Evolutionary conservation across 148 eudicot species (phyloP).

Genomic region (Polygonum maritimum): DNA sequence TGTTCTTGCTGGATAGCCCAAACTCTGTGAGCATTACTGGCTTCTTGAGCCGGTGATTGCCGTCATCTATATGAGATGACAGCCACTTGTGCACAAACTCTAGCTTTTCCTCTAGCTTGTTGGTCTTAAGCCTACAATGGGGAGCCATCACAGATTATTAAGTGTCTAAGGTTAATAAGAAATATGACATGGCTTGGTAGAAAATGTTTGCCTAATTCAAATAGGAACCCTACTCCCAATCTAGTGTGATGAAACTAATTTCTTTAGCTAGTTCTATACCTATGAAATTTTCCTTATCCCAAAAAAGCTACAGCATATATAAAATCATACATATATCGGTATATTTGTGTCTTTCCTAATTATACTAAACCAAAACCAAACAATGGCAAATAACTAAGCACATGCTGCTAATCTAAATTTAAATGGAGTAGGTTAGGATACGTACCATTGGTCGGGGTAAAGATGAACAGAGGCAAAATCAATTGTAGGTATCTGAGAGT

Average conservation of each 20-base stretch:
- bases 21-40: conserved; percentile 85
- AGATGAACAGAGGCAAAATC: conserved; percentile 95
- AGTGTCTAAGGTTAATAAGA: not conserved
- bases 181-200: too few relatives aligned
- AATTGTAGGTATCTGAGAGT: conserved; percentile 62
- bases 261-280: too few relatives aligned
- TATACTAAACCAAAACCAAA: not conserved
- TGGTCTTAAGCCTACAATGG: conserved; percentile 38
- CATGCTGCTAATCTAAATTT: not conserved
- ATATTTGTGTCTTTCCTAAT: not conserved
- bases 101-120: conserved; percentile 53
- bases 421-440: not conserved
- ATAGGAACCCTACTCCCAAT: too few relatives aligned
- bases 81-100: conserved; percentile 70
- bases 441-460: conserved; percentile 98
- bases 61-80: conserved; percentile 80
- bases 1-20: conserved; percentile 58
- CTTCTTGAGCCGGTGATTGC: conserved; percentile 63
- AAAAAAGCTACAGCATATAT: not conserved
- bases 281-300: not conserved
- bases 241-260: too few relatives aligned
- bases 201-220: too few relatives aligned
- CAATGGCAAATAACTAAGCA: not conserved
- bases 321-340: not conserved
- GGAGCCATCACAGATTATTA: not conserved